These are phyloP conservation scores for Trichophyton schoenleinii DNA, from an alignment of 2,329 filamentous ascomycete genomes.

Conservation along the genomic window DNA sequence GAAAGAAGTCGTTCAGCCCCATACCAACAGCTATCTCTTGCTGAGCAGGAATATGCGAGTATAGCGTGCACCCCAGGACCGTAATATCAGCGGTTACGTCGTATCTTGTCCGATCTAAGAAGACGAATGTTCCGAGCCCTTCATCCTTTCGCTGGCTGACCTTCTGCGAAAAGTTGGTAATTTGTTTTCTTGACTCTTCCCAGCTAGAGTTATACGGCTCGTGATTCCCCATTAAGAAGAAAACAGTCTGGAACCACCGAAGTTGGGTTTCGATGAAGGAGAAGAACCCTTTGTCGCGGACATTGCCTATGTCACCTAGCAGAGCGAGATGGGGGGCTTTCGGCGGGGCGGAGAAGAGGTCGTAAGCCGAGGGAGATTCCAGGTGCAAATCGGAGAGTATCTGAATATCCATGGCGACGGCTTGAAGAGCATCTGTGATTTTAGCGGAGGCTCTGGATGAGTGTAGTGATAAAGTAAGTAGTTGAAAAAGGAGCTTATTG, in stretches of 20 bases:
- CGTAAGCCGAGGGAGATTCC: conserved; percentile 39
- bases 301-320: conserved; percentile 45
- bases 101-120: conserved; percentile 30
- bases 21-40: conserved; percentile 29
- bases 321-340: conserved; percentile 42
- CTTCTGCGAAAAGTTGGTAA: conserved; percentile 18
- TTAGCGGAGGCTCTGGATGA: too few species aligned
- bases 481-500: not conserved
- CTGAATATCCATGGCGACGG: conserved; percentile 1
- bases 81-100: conserved; percentile 27
- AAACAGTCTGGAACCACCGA: conserved; percentile 36
- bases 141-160: conserved; percentile 11
- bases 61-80: conserved; percentile 39
- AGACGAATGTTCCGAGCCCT: conserved; percentile 26
- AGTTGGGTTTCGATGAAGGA: conserved; percentile 40
- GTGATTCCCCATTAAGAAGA: conserved; percentile 46
- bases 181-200: conserved; percentile 14
- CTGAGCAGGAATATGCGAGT: conserved; percentile 35
- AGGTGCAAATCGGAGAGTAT: conserved; percentile 49
- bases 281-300: conserved; percentile 33
- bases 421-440: too few species aligned
- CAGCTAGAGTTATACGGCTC: conserved; percentile 37
- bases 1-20: conserved; percentile 42
- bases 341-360: conserved; percentile 38
- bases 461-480: too few species aligned